phyloP scores from a whole-genome alignment of 805 yeast genomes.

The Ogataea trehalophila region DNA sequence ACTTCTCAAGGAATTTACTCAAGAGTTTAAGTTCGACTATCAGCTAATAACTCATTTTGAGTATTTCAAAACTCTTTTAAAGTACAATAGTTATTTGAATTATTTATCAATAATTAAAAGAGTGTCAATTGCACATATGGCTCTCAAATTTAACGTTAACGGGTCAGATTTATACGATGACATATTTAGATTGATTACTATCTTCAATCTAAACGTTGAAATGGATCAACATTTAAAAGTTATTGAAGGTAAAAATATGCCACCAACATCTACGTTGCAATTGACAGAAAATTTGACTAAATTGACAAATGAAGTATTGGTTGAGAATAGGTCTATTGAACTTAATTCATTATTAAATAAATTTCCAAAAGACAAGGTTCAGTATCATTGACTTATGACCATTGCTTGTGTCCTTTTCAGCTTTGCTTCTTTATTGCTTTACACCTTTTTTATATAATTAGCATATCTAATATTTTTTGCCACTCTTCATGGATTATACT shows the following conservation, averaged over 20 bases:
- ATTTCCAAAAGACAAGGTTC: no score
- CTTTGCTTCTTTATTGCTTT: no score
- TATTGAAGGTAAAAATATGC: conserved; percentile 8
- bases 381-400: no score
- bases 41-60: conserved; percentile 23
- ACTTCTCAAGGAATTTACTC: conserved; percentile 6
- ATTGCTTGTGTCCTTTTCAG: no score
- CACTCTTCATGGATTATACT: no score
- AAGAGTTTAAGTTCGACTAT: conserved; percentile 15
- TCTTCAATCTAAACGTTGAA: conserved; percentile 23
- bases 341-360: no score
- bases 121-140: conserved; percentile 19
- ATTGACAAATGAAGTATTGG: conserved; percentile 9
- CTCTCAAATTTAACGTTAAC: conserved; percentile 16
- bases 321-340: neutral
- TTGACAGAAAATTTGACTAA: conserved; percentile 4
- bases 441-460: no score
- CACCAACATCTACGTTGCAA: neutral
- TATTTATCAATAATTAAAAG: conserved; percentile 30
- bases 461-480: no score
- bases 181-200: conserved; percentile 15
- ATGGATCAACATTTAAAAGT: conserved; percentile 14
- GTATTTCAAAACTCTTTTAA: conserved; percentile 20
- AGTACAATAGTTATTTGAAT: conserved; percentile 27
- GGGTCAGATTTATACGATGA: conserved; percentile 11